phyloP scores from a whole-genome alignment of 345 rosid genomes.

The Dimocarpus longan region DNA sequence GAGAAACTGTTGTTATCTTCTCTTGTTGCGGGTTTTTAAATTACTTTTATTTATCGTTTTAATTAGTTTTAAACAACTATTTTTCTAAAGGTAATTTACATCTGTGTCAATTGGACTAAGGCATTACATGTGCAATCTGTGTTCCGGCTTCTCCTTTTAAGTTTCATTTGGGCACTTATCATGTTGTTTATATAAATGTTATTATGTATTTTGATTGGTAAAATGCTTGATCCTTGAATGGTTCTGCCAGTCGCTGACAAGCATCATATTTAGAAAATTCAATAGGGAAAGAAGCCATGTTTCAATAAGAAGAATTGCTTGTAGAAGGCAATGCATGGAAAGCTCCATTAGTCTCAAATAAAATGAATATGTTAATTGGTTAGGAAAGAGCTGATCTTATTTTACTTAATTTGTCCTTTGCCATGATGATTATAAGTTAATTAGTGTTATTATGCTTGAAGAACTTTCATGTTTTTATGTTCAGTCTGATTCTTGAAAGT shows the following conservation, averaged over 20 bases:
- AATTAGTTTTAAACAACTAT: neutral
- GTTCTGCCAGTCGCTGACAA: neutral
- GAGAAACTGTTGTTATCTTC: conserved; percentile 21
- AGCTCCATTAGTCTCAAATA: neutral
- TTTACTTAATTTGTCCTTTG: neutral
- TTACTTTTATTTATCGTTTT: neutral
- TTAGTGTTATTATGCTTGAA: neutral
- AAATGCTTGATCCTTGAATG: neutral
- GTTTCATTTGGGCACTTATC: neutral
- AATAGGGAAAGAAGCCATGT: neutral
- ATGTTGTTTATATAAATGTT: neutral
- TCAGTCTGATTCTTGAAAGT: neutral
- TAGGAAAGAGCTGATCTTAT: neutral
- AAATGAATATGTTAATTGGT: neutral
- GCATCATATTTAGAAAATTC: neutral
- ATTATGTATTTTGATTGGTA: neutral
- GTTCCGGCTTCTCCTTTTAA: neutral
- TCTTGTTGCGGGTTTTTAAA: conserved; percentile 1
- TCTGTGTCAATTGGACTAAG: neutral
- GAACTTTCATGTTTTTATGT: neutral
- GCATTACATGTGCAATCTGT: neutral
- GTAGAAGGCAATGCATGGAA: neutral
- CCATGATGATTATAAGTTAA: neutral
- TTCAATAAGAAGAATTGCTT: neutral
- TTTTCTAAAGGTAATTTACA: neutral